Evolutionary conservation across 805 yeast species (phyloP), one percentile per base, ranked within the genome.

Genomic region (Myxozyma vanderwaltii): DNA sequence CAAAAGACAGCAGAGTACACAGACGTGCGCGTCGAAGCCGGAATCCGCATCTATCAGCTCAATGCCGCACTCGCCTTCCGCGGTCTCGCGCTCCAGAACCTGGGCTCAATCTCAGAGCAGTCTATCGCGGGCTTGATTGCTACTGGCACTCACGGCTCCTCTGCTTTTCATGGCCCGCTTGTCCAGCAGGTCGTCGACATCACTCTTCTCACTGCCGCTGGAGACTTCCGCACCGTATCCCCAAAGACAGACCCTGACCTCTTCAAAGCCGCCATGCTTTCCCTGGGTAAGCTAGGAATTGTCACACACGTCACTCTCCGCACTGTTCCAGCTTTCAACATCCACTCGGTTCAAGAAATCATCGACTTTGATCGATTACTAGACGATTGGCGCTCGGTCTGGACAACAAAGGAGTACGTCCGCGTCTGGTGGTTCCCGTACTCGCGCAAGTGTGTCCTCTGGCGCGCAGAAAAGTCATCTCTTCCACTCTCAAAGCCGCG

Each of bases 361-460:
- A 85, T 92, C 67, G 77, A 83, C 27, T 90, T 92, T 69, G 87
- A 86, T 24, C 82, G 89, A 5, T 75, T 92, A 24, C 74, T 92
- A 66, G 75, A 77, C 13, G 78, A 83, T 61, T 75, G 76, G 59
- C 89, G 87, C 65, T 77, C 79, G 13, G 74, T 92, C 46, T 92
- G 97, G 96, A 82, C 88, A 2, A 84, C 89, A 48, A 81, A 90
- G n/a, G 99, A 92, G 75, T 92, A 84, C 70, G 86, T 91, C 47
- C 83, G 98, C 64, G 83, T 91, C 51, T 92, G 98, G 97, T 94
- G 98, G 98, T 94, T 88, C 74, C 98, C 99, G 1, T 94, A 92
- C 73, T 80, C 94, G 17, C 82, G 83, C 52, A 86, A 86, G 69
- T 89, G 96, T 77, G 84, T 91, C 33, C 77, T 91, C 50, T 92